These are phyloP conservation scores for Daucus carota DNA, from an alignment of 129 eudicot genomes.

Conservation along the genomic window DH1_v3.0 NC_030388.2:26591501-26592000, in stretches of 20 bases:
- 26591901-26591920: neutral
- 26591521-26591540: too few species aligned
- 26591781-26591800: neutral
- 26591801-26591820: neutral
- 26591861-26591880: neutral
- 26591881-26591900: neutral
- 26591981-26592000: neutral
- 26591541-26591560: too few species aligned
- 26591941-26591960: neutral
- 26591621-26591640: too few species aligned
- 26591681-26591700: neutral
- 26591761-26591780: neutral
- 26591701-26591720: neutral
- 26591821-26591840: neutral
- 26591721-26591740: neutral
- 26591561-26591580: too few species aligned
- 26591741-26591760: neutral
- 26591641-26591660: too few species aligned
- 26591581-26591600: too few species aligned
- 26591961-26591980: constrained; percentile 1
- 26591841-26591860: neutral
- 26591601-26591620: too few species aligned
- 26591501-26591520: too few species aligned
- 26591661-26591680: neutral
- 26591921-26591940: constrained; percentile 1